A percentile compares a stretch with the other conserved stretches of the same genome.
phyloP scores from a whole-genome alignment of 2,329 filamentous ascomycete species.

The Aspergillus tubingensis region DNA sequence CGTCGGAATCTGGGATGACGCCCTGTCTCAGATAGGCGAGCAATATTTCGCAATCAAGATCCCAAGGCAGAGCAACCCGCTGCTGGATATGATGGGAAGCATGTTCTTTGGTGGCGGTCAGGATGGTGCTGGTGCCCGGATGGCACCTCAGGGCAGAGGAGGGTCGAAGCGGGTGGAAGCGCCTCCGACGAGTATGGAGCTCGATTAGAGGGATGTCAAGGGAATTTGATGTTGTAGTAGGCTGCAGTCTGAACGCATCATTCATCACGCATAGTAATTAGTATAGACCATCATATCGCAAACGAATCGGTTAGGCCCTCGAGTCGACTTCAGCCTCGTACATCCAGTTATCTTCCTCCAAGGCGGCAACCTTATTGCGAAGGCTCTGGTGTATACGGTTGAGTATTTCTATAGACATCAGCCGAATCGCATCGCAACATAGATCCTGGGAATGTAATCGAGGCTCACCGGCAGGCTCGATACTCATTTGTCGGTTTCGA shows the following conservation, averaged over 20 bases:
- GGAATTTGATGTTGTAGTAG: slow-evolving; percentile 8
- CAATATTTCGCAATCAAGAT: slow-evolving; percentile 95
- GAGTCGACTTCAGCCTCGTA: slow-evolving; percentile 69
- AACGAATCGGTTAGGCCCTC: slow-evolving; percentile 24
- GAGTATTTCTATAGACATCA: slow-evolving; percentile 60
- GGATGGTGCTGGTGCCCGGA: slow-evolving; percentile 38
- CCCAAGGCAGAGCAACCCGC: slow-evolving; percentile 83
- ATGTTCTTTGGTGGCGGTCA: slow-evolving; percentile 79
- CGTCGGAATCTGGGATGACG: slow-evolving; percentile 73
- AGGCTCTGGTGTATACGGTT: slow-evolving; percentile 70
- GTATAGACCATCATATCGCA: slow-evolving; percentile 11
- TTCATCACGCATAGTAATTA: background rate
- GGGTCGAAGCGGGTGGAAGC: slow-evolving; percentile 51
- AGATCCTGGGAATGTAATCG: background rate
- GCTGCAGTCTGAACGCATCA: slow-evolving; percentile 9
- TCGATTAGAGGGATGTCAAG: slow-evolving; percentile 39
- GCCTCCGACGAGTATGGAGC: slow-evolving; percentile 46
- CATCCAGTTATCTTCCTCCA: slow-evolving; percentile 90
- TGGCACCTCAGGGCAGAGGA: slow-evolving; percentile 33
- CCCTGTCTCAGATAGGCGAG: slow-evolving; percentile 84
- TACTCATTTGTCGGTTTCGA: slow-evolving; percentile 55
- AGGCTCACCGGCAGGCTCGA: slow-evolving; percentile 64
- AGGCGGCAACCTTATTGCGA: slow-evolving; percentile 68
- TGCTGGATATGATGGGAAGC: slow-evolving; percentile 98
- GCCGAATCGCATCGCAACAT: background rate